Base-by-base conservation (phyloP, 169 alveolate species). In the Theileria sp. region DNA sequence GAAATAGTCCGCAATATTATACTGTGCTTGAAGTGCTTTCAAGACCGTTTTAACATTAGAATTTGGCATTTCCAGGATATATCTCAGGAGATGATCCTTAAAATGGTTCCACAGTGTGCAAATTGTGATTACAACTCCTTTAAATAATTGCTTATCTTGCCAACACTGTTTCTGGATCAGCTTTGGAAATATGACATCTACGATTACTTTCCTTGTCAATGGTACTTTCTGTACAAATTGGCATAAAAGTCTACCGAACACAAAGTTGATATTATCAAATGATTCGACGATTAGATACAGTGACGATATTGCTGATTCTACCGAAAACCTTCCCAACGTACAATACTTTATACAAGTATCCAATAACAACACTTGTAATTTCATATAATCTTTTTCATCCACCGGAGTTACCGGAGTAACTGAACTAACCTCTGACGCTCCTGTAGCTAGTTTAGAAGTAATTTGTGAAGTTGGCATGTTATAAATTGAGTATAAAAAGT, bases 201-300 rank as follows among this genome's bases (percentile, higher is more conserved):
- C 90, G 15, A 78, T 65, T 25, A 71, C 87, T 36, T 80, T 73
- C 61, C 90, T 60, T 6, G 86, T 72, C 15, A 64, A 75, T 3
- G 90, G 80, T 0, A 84, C 81, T 28, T 71, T 77, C 75, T 84
- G 90, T 17, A 84, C 90, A 15, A 84, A 70, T 56, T 84, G 90
- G 58, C 90, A 84, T 10, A 84, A 51, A 28, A 84, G 71, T 23
- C 90, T 50, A 9, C 90, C 90, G 44, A 84, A 84, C 25, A 84
- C 82, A 36, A 78, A 84, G 13, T 84, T 75, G n/a, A 84, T 77
- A 26, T 67, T 65, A 32, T 75, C 85, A 26, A 60, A 25, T 17
- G 79, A 58, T 28, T 84, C 90, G 36, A 84, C 90, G 12, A 84
- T 84, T 19, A 84, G 77, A 34, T 84, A 75, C 58, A 84, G 77